Base-by-base conservation (phyloP, 768 basidiomycete genomes). In the Rhodosporidiobolus odoratus region DNA sequence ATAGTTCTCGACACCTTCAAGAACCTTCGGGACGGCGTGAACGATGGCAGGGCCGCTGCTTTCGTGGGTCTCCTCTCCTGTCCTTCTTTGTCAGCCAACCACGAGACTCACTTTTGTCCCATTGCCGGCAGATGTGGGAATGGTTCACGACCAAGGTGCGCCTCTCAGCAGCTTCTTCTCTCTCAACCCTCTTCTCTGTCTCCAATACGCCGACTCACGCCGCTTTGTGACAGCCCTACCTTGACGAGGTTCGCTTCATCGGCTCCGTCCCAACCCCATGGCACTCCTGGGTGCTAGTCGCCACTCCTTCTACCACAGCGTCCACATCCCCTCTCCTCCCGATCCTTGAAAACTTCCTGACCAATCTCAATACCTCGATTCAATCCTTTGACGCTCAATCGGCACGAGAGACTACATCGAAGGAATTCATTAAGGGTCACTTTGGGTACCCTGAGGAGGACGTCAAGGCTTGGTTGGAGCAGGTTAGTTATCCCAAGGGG, bases 221-320 rank as follows among this genome's bases (percentile, higher is more conserved):
- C n/a, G n/a, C n/a, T 8, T 9, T 8, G 4, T 16, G 41, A 21
- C 43, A 68, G 74, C 72, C 68, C 15, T 74, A 65, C 59, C 62
- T 73, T 37, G 37, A 53, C 41, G 62, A 72, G 35, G 59, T 65
- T 32, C 73, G 68, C 45, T 76, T 74, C 68, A 68, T 77, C 68
- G 73, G 68, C 57, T 43, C 37, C 48, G 69, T 75, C 47, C 87
- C 88, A 45, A 97, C 94, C 0, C 95, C 95, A 0, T 99, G 95
- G 95, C 91, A 93, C 21, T 94, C 92, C 0, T 99, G 95, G 95
- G 81, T 91, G 67, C 90, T 98, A 76, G 94, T 86, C 88, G 69
- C 68, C 59, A 50, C 65, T 2, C 70, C 69, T 16, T 41, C 66
- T 16, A 59, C 62, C 30, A 40, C 45, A 58, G 30, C 62, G 8